Evolutionary conservation across 805 yeast genomes (phyloP), one percentile per base, ranked within the genome.

Genomic region (Myxozyma udenii): DNA sequence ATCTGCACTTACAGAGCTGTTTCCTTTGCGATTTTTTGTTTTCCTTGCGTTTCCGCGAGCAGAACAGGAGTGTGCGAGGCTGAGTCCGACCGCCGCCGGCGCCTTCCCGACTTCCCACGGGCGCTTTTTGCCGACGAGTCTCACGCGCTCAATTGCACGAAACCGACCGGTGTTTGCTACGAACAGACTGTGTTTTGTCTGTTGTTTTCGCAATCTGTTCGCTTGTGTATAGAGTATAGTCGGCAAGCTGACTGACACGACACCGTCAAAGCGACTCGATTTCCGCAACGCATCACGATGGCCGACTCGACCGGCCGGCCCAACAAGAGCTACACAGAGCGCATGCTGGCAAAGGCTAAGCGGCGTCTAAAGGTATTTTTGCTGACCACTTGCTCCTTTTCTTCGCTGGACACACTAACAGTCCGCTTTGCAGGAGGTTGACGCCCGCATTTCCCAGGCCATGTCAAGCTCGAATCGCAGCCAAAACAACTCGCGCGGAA

Each of bases 331-430:
- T 24, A 14, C 22, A 6, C 41, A 19, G 41, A 7, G 42, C 44
- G 51, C 16, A 33, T 53, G 50, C 22, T 53, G 24, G 51, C 54
- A 19, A 49, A 46, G 37, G 57, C 57, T 9, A 48, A 42, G 39
- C 26, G 23, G 23, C 33, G 57, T 6, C 39, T 53, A 44, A 41
- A 51, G 49, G 57, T 53, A 16, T 12, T 50, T 42, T 6, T 21
- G 25, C n/a, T 14, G 22, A 7, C n/a, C 32, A 18, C 3, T 19
- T 12, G 3, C 26, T 44, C 26, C 12, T 14, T 12, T 2, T 21
- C 14, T 41, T 19, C 16, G 37, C 3, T 12, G 11, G 21, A 9
- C 38, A 16, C 3, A 19, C 22, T 16, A 30, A 14, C 26, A 21
- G 11, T 19, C 32, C 4, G 24, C 2, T 16, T 26, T 16, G n/a